Evolutionary conservation across 306 rosid genomes (phyloP).

Genomic region (Glycyrrhiza uralensis): DNA sequence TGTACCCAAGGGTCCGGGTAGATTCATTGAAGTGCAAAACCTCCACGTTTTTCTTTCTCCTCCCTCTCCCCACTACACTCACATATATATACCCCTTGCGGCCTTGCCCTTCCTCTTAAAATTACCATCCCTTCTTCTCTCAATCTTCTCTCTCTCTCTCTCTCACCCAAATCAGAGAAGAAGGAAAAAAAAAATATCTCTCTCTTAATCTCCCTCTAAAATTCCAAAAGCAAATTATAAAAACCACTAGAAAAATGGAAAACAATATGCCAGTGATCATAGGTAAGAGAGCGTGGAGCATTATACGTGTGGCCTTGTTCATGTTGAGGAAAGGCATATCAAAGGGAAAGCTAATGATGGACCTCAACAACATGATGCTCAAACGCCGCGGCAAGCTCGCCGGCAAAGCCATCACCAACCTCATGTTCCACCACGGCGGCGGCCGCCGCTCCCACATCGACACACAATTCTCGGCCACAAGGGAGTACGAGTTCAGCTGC

Average conservation of each 20-base stretch:
- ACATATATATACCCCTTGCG: conserved; percentile 34
- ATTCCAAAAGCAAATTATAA: not conserved
- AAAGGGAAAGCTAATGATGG: conserved; percentile 63
- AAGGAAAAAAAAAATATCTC: not conserved
- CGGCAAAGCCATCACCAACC: conserved; percentile 70
- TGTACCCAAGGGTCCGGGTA: conserved; percentile 9
- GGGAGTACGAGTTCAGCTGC: conserved; percentile 94
- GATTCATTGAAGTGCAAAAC: conserved; percentile 15
- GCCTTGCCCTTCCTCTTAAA: conserved; percentile 24
- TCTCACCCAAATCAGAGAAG: not conserved
- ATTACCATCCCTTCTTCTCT: conserved; percentile 13
- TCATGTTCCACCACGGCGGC: conserved; percentile 47
- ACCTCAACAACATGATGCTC: conserved; percentile 65
- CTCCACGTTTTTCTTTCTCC: conserved; percentile 25
- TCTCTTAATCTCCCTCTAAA: conserved; percentile 9
- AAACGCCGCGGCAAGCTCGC: conserved; percentile 87
- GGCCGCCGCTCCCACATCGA: conserved; percentile 5
- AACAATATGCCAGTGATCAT: conserved; percentile 34
- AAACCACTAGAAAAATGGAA: conserved; percentile 41
- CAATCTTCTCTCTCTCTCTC: not conserved
- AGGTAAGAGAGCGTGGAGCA: conserved; percentile 57
- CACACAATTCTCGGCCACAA: conserved; percentile 26
- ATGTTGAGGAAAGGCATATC: conserved; percentile 74
- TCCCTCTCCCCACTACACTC: not conserved
- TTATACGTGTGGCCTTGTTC: conserved; percentile 62